Evolutionary conservation across 2,329 filamentous ascomycete species (phyloP).

Genomic region (Alternaria consortialis): DNA sequence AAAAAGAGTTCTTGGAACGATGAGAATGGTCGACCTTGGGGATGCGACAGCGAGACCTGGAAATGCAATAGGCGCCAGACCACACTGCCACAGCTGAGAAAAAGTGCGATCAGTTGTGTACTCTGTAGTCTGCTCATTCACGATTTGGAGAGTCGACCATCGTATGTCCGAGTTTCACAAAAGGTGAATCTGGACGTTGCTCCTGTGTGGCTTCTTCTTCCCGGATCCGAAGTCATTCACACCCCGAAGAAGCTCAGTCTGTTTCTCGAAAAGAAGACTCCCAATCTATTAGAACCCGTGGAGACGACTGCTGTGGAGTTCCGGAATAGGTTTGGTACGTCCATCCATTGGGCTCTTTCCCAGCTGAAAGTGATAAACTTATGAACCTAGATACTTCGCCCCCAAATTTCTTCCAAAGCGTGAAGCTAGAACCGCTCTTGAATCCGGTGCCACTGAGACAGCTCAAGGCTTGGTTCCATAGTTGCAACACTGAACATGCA

Average conservation of each 20-base stretch:
- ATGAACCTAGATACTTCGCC: neutral
- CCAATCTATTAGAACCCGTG: rapidly evolving
- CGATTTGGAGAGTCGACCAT: neutral
- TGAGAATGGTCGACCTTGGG: neutral
- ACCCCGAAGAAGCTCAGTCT: neutral
- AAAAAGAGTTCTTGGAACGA: neutral
- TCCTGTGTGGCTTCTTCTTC: neutral
- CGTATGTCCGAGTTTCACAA: neutral
- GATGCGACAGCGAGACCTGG: neutral
- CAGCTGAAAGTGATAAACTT: neutral
- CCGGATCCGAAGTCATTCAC: neutral
- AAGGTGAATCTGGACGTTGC: neutral
- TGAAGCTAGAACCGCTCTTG: neutral
- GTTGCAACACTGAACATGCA: neutral
- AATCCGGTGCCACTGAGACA: neutral
- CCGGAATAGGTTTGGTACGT: conserved; percentile 3
- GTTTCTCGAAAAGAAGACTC: neutral
- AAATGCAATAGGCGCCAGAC: neutral
- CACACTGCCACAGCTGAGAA: neutral
- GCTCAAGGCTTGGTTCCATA: neutral
- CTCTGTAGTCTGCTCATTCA: neutral
- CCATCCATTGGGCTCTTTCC: neutral
- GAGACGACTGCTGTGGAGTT: neutral
- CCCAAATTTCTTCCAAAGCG: neutral
- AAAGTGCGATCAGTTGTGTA: rapidly evolving